A percentile compares a stretch with the other conserved stretches of the same genome.
Evolutionary conservation across 2,329 filamentous ascomycete species (phyloP).

Genomic region (Trichoderma simmonsii): DNA sequence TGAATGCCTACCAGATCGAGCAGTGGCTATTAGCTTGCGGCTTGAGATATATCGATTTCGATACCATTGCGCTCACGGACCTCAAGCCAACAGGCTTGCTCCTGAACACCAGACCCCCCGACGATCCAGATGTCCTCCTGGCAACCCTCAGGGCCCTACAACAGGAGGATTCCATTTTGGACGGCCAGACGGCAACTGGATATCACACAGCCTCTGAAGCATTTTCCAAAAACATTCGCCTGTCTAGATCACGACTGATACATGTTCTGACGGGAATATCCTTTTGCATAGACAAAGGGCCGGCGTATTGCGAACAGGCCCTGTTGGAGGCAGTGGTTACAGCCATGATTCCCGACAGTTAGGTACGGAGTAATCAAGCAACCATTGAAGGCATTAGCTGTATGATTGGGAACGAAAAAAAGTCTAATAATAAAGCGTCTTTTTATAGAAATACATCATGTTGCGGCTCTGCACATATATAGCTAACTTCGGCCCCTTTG

Average conservation of each 20-base stretch:
- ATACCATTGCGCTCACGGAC: not conserved
- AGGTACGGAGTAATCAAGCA: not conserved
- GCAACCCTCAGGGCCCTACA: not conserved
- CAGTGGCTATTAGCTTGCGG: slow-evolving; percentile 8
- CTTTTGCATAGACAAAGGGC: slow-evolving; percentile 13
- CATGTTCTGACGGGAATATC: slow-evolving; percentile 3
- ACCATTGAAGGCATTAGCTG: not conserved
- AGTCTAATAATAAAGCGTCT: not conserved
- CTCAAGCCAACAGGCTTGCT: not conserved
- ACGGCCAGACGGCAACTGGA: not conserved
- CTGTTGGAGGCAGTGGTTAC: not conserved
- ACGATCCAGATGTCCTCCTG: not conserved
- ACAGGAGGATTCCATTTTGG: not conserved
- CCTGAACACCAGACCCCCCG: not conserved
- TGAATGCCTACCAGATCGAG: slow-evolving; percentile 13
- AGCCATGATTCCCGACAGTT: not conserved
- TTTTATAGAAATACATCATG: not conserved
- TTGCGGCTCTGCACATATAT: not conserved
- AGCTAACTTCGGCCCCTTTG: not conserved
- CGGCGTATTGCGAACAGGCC: not conserved
- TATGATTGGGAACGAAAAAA: not conserved
- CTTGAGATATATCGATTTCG: not conserved
- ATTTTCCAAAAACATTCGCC: not conserved
- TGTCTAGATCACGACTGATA: not conserved
- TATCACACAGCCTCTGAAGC: not conserved